Evolutionary conservation across 495 filamentous ascomycete species (phyloP).

Genomic region (Glarea lozoyensis): DNA sequence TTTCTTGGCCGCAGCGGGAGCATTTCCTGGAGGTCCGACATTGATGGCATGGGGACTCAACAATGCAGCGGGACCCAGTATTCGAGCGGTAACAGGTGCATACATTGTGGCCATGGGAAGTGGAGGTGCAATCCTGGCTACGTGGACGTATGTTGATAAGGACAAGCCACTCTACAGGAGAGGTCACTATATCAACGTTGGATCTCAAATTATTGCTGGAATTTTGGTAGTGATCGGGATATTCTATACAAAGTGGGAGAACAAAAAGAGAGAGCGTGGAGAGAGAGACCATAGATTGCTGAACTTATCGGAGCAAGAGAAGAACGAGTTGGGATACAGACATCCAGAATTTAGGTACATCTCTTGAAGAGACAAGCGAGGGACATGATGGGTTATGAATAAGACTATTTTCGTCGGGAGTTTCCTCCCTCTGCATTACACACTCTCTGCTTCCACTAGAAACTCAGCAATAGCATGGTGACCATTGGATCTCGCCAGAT

Average conservation of each 20-base stretch:
- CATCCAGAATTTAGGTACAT: constrained; percentile 49
- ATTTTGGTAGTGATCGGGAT: constrained; percentile 38
- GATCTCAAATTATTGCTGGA: constrained; percentile 32
- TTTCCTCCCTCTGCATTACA: too few species aligned
- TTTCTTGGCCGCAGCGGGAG: constrained; percentile 54
- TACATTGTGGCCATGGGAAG: constrained; percentile 89
- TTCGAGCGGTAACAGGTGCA: constrained; percentile 68
- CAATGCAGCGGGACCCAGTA: constrained; percentile 77
- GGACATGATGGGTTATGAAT: too few species aligned
- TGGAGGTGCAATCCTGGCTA: constrained; percentile 80
- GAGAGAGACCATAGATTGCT: constrained; percentile 41
- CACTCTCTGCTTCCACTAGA: too few species aligned
- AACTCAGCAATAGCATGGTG: too few species aligned
- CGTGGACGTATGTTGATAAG: constrained; percentile 62
- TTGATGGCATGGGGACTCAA: constrained; percentile 86
- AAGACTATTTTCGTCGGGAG: too few species aligned
- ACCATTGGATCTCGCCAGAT: too few species aligned
- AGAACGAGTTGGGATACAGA: constrained; percentile 37
- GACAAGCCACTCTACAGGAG: constrained; percentile 60
- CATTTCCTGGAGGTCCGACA: constrained; percentile 65
- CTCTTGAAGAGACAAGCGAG: too few species aligned
- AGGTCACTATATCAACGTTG: constrained; percentile 53
- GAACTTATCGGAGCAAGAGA: constrained; percentile 39
- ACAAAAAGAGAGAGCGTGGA: constrained; percentile 37
- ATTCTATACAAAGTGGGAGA: constrained; percentile 43